Conservation (phyloP, 768 basidiomycete species). For the Rhizopogon sp. region DNA sequence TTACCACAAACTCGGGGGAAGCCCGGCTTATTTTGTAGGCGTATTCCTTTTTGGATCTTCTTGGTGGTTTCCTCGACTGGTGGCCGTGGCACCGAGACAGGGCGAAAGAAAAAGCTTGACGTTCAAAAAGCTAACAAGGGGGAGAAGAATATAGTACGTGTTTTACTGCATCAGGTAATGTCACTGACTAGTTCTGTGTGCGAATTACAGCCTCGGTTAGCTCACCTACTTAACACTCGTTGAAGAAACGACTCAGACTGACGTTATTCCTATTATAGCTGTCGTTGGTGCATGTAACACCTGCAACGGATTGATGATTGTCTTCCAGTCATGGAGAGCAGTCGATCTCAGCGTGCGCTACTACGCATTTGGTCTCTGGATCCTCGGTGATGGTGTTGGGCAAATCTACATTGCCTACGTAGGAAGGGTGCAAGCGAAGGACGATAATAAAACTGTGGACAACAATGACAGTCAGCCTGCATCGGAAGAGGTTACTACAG, state of each 20-base stretch:
- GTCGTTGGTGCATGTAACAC: not conserved
- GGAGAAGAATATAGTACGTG: not conserved
- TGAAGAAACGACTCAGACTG: not conserved
- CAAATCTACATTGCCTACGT: not conserved
- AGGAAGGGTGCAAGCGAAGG: not conserved
- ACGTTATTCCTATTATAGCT: not conserved
- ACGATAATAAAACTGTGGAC: not conserved
- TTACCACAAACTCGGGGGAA: not conserved
- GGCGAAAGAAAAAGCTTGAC: no score
- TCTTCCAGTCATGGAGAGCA: not conserved
- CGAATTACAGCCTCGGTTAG: not conserved
- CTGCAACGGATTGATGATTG: not conserved
- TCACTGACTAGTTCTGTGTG: not conserved
- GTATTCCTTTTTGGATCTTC: not conserved
- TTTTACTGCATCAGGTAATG: not conserved
- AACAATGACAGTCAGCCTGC: not conserved
- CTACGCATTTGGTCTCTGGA: not conserved
- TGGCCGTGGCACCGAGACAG: not conserved
- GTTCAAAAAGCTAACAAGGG: not conserved
- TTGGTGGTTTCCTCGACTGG: not conserved
- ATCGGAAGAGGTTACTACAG: not conserved
- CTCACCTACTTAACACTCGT: no score
- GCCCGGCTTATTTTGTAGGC: not conserved
- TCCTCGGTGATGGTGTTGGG: fast-evolving
- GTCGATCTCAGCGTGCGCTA: no score